Evolutionary conservation across 2,329 filamentous ascomycete species (phyloP).

Genomic region (Polytolypa hystricis): DNA sequence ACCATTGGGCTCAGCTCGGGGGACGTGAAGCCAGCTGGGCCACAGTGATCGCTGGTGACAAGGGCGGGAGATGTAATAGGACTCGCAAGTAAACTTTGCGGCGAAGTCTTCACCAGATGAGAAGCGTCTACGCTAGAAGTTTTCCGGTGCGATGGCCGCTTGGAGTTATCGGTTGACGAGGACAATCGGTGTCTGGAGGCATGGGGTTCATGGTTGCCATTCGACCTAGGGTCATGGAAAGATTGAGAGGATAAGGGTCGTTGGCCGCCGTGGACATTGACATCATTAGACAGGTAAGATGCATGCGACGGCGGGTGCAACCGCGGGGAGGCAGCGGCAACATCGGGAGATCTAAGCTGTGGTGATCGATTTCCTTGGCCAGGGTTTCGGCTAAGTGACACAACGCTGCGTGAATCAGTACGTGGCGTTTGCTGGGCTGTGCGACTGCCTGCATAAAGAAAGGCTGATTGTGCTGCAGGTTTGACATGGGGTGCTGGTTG

Average conservation of each 20-base stretch:
- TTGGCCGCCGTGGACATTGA: no score
- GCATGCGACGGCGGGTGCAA: no score
- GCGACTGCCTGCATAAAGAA: slow-evolving; percentile 29
- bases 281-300: no score
- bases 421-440: slow-evolving; percentile 19
- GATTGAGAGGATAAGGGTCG: slow-evolving; percentile 17
- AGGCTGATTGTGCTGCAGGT: slow-evolving; percentile 18
- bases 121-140: slow-evolving; percentile 13
- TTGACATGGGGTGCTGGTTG: slow-evolving; percentile 12
- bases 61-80: not conserved
- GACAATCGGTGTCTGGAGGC: not conserved
- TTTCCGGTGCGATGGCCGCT: slow-evolving; percentile 10
- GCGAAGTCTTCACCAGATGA: slow-evolving; percentile 6
- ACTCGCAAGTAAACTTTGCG: slow-evolving; percentile 5
- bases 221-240: slow-evolving; percentile 8
- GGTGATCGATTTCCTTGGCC: no score
- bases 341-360: no score
- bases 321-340: no score
- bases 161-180: not conserved
- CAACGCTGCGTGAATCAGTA: slow-evolving; percentile 11
- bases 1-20: slow-evolving; percentile 2
- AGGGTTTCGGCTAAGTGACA: not conserved
- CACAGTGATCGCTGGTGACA: not conserved
- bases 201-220: slow-evolving; percentile 3
- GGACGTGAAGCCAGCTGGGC: no score